phyloP scores from a whole-genome alignment of 768 basidiomycete species.

The Hortiboletus campestris region DNA sequence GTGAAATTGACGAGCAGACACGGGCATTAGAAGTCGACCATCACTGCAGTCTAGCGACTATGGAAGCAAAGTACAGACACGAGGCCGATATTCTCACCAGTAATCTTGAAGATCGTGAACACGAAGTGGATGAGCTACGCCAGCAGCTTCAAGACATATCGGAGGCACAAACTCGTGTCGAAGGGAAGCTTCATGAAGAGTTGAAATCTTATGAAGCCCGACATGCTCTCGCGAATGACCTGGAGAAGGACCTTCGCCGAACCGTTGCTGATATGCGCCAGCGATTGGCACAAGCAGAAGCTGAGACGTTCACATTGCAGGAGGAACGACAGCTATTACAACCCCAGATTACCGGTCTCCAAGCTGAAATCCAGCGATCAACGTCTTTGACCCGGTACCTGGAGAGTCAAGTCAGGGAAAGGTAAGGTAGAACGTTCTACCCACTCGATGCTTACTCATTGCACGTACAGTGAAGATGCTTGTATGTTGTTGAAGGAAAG shows the following conservation, averaged over 20 bases:
- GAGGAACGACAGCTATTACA: slow-evolving; percentile 55
- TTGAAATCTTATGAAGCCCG: slow-evolving; percentile 26
- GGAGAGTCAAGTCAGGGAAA: slow-evolving; percentile 63
- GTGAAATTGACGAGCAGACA: slow-evolving; percentile 22
- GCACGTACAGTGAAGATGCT: slow-evolving; percentile 45
- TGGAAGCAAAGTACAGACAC: slow-evolving; percentile 35
- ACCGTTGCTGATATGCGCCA: slow-evolving; percentile 36
- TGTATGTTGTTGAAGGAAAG: slow-evolving; percentile 39
- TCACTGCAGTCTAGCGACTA: slow-evolving; percentile 15
- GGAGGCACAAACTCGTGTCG: slow-evolving; percentile 33
- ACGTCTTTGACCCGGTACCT: slow-evolving; percentile 59
- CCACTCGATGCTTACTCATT: slow-evolving; percentile 1
- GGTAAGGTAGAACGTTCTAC: slow-evolving; percentile 38
- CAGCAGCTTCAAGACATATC: slow-evolving; percentile 40
- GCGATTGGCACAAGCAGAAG: slow-evolving; percentile 42
- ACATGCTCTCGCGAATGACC: slow-evolving; percentile 32
- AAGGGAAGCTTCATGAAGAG: slow-evolving; percentile 27
- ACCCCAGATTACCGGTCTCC: slow-evolving; percentile 53
- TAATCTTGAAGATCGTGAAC: slow-evolving; percentile 38
- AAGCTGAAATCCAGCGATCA: slow-evolving; percentile 64
- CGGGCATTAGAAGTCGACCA: slow-evolving; percentile 29
- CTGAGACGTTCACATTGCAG: slow-evolving; percentile 37
- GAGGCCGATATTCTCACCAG: slow-evolving; percentile 37
- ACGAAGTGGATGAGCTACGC: slow-evolving; percentile 33
- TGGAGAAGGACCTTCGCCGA: slow-evolving; percentile 35